A percentile compares a stretch with the other conserved stretches of the same genome.
Evolutionary conservation across 805 yeast species (phyloP).

Genomic region (Hanseniaspora vineae): DNA sequence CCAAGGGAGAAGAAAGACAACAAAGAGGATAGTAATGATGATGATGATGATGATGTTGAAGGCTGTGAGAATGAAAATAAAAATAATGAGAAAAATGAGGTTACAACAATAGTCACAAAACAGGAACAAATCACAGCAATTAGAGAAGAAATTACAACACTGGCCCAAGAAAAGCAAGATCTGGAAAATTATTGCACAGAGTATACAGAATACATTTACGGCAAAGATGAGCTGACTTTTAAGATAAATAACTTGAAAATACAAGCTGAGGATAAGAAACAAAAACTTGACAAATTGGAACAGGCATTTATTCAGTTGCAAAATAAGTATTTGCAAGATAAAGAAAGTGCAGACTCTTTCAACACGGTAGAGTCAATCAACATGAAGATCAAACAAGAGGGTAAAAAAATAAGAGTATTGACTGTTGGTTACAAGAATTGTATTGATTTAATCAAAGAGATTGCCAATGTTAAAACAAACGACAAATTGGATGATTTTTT

Average conservation of each 20-base stretch:
- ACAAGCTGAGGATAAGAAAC: neutral
- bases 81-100: too few species aligned
- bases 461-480: neutral
- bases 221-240: too few species aligned
- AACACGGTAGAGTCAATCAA: too few species aligned
- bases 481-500: neutral
- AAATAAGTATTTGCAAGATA: too few species aligned
- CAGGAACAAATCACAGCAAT: neutral
- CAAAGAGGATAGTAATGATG: constrained; percentile 6
- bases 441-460: neutral
- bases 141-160: too few species aligned
- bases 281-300: neutral
- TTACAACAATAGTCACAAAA: too few species aligned
- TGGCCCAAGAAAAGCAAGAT: too few species aligned
- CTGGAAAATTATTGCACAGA: too few species aligned
- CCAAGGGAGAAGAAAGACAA: neutral
- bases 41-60: neutral
- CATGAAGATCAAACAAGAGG: too few species aligned
- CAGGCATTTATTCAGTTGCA: neutral
- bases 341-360: too few species aligned
- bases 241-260: too few species aligned
- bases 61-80: neutral
- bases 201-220: too few species aligned
- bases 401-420: neutral
- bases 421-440: neutral